Evolutionary conservation across 441 rosid species (phyloP).

Genomic region (Geranium incanum): DNA sequence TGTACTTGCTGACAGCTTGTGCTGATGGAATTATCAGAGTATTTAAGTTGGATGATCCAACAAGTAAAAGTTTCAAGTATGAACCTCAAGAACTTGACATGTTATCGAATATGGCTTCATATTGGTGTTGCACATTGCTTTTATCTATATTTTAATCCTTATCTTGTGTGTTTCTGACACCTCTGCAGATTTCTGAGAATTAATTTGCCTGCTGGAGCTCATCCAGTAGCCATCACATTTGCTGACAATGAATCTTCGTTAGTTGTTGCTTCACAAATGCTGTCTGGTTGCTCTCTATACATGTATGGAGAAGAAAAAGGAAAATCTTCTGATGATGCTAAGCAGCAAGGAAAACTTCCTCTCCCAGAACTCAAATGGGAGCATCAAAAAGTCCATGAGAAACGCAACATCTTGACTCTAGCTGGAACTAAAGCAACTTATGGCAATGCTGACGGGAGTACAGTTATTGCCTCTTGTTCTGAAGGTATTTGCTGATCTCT

Average conservation of each 20-base stretch:
- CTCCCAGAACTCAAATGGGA: slow-evolving; percentile 85
- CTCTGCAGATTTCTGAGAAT: slow-evolving; percentile 65
- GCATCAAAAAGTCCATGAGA: slow-evolving; percentile 65
- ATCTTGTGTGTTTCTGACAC: not conserved
- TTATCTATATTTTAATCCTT: slow-evolving; percentile 14
- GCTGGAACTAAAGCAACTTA: slow-evolving; percentile 67
- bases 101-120: not conserved
- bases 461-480: slow-evolving; percentile 79
- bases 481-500: slow-evolving; percentile 47
- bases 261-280: slow-evolving; percentile 57
- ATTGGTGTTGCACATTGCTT: slow-evolving; percentile 7
- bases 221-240: slow-evolving; percentile 68
- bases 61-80: slow-evolving; percentile 95
- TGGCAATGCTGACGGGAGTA: slow-evolving; percentile 86
- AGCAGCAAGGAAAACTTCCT: slow-evolving; percentile 74
- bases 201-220: slow-evolving; percentile 80
- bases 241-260: slow-evolving; percentile 71
- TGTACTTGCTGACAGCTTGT: slow-evolving; percentile 54
- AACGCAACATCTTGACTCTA: slow-evolving; percentile 51
- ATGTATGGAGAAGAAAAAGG: slow-evolving; percentile 84
- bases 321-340: slow-evolving; percentile 38
- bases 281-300: slow-evolving; percentile 66
- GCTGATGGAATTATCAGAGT: slow-evolving; percentile 78
- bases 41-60: slow-evolving; percentile 85
- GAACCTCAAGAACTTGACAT: slow-evolving; percentile 12